These are phyloP conservation scores for Torulaspora indica DNA, from an alignment of 805 yeast genomes.

Conservation along the genomic window DNA sequence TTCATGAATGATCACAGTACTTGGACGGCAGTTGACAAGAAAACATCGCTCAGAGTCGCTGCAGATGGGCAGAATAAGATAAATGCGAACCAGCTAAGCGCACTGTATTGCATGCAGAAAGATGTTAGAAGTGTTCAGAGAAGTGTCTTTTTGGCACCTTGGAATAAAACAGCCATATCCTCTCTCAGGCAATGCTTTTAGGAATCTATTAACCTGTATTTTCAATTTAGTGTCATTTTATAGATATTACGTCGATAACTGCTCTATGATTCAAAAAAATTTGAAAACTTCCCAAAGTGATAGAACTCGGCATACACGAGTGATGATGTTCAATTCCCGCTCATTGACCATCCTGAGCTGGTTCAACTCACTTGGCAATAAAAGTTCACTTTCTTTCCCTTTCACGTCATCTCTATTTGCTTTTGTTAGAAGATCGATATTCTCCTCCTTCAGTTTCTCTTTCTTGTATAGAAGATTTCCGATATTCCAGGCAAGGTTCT, in stretches of 20 bases:
- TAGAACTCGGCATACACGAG: slow-evolving; percentile 52
- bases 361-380: slow-evolving; percentile 69
- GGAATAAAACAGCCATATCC: slow-evolving; percentile 35
- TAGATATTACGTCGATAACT: not conserved
- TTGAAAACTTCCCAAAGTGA: slow-evolving; percentile 54
- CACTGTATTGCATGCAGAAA: slow-evolving; percentile 47
- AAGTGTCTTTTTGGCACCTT: slow-evolving; percentile 61
- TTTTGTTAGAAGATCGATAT: slow-evolving; percentile 67
- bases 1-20: slow-evolving; percentile 66
- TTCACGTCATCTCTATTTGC: slow-evolving; percentile 86
- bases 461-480: slow-evolving; percentile 49
- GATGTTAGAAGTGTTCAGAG: slow-evolving; percentile 57
- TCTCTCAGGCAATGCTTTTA: slow-evolving; percentile 32
- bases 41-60: slow-evolving; percentile 57
- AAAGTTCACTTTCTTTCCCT: slow-evolving; percentile 69
- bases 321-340: slow-evolving; percentile 50
- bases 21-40: slow-evolving; percentile 62
- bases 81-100: slow-evolving; percentile 46
- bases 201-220: not conserved
- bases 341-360: slow-evolving; percentile 60
- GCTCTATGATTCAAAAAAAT: slow-evolving; percentile 20
- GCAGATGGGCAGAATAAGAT: slow-evolving; percentile 46
- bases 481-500: slow-evolving; percentile 45
- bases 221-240: not conserved
- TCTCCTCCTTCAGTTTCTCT: slow-evolving; percentile 52